Percentiles rank a stretch among this genome's conserved stretches.
Evolutionary conservation across 176 grass and related monocot genomes (phyloP).

Genomic region (Musa schizocarpa): DNA sequence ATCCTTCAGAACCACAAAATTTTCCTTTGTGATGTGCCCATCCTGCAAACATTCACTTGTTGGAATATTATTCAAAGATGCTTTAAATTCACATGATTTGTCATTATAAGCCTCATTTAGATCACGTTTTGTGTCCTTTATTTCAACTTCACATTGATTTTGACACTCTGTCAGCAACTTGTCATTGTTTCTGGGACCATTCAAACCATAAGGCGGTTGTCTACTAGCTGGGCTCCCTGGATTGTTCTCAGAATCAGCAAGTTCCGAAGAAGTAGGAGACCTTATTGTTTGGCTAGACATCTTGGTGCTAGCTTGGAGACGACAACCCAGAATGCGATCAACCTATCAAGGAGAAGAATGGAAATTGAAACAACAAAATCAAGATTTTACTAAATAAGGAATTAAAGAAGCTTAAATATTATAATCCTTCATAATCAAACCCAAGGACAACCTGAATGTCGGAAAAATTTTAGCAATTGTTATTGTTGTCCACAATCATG

Average conservation of each 20-base stretch:
- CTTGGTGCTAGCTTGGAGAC: slow-evolving; percentile 39
- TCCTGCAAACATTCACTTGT: slow-evolving; percentile 23
- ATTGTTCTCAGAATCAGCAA: slow-evolving; percentile 21
- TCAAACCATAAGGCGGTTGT: slow-evolving; percentile 20
- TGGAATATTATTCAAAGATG: slow-evolving; percentile 7
- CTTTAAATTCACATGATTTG: slow-evolving; percentile 25
- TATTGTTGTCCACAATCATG: background rate
- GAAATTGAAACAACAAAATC: background rate
- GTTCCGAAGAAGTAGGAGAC: slow-evolving; percentile 32
- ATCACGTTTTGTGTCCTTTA: slow-evolving; percentile 18
- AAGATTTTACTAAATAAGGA: background rate
- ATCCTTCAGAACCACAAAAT: slow-evolving; percentile 26
- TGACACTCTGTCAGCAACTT: slow-evolving; percentile 16
- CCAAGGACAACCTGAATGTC: background rate
- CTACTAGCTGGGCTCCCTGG: slow-evolving; percentile 11
- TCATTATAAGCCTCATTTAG: slow-evolving; percentile 20
- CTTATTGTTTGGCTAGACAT: slow-evolving; percentile 6
- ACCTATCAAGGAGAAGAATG: slow-evolving; percentile 44
- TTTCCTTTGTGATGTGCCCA: slow-evolving; percentile 16
- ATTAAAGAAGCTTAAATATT: background rate
- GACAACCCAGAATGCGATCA: slow-evolving; percentile 80
- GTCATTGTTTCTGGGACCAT: slow-evolving; percentile 13
- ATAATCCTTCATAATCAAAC: background rate
- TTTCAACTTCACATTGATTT: slow-evolving; percentile 24
- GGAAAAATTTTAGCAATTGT: background rate